Base-by-base conservation (phyloP, 2,329 filamentous ascomycete species). In the Podosphaera fusca region DNA sequence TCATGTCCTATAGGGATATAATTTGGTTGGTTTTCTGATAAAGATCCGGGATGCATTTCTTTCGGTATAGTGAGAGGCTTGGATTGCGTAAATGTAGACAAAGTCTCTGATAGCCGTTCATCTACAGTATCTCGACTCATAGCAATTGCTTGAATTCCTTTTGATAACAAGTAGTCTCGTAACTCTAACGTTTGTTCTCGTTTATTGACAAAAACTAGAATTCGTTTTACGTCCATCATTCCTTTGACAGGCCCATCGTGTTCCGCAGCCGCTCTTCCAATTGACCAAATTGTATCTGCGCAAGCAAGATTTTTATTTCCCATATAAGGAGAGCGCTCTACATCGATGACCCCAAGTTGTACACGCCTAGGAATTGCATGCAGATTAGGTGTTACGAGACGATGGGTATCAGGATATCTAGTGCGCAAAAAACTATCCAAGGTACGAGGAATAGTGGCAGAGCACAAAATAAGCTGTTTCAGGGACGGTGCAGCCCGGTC, bases 121-220 rank as follows among this genome's bases (percentile, higher is more conserved):
- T 89, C 84, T 21, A 81, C 76, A 0, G 85, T 87, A 68, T 98
- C 92, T 56, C 92, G 79, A 64, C 87, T 87, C 57, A 98, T 75
- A 0, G 89, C 85, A 12, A 85, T 74, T 4, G 90, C 89, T 63
- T 95, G 84, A 64, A 98, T 88, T 57, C 89, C 89, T 72, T 95
- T 95, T 55, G 78, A 78, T 10, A 74, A 72, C 0, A 98, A 79
- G 67, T 85, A 98, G 1, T 81, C 72, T 10, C 89, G 82, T 0
- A 98, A 76, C 65, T 89, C 80, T 58, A 84, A 78, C 0, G 90
- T 87, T 66, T 86, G 87, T 66, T 95, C 88, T 40, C 92, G 84
- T 73, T 96, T 88, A 69, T 96, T 96, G 68, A 96, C 90, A 65
- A 96, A 96, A 2, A 96, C 88, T 58, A 96, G 80, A 64, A 98